Evolutionary conservation across 352 stramenopile species (phyloP).

Genomic region (Pythium brachiatum): DNA sequence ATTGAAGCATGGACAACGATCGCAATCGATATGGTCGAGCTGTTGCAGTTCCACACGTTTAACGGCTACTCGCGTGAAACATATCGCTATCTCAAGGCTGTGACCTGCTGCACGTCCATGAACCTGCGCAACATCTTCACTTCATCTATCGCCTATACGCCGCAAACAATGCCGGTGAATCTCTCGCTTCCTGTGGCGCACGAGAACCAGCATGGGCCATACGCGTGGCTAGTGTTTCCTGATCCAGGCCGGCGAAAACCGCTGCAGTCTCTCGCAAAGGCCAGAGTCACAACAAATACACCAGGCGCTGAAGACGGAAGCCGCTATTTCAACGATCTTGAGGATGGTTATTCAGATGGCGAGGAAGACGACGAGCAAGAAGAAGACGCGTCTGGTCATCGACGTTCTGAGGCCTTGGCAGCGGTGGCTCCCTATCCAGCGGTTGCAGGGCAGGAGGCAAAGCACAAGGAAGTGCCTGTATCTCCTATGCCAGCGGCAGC

Average conservation of each 20-base stretch:
- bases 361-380: not conserved
- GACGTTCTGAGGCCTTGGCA: not conserved
- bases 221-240: constrained; percentile 17
- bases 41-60: constrained; percentile 68
- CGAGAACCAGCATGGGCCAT: constrained; percentile 21
- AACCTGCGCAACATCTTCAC: constrained; percentile 66
- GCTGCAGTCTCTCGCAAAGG: not conserved
- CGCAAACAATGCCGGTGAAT: constrained; percentile 33
- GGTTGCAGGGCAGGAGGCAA: not conserved
- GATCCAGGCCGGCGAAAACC: not conserved
- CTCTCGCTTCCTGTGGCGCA: constrained; percentile 15
- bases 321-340: not conserved
- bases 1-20: constrained; percentile 58
- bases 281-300: not conserved
- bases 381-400: not conserved
- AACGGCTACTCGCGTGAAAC: constrained; percentile 63
- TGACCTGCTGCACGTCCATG: constrained; percentile 65
- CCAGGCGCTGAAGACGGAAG: not conserved
- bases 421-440: not conserved
- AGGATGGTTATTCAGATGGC: not conserved
- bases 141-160: constrained; percentile 42
- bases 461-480: not conserved
- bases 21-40: constrained; percentile 53
- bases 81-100: constrained; percentile 63
- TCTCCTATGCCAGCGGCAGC: not conserved